Conservation (phyloP, 176 grass and related monocot genomes). For the barley (Hordeum vulgare) region DNA sequence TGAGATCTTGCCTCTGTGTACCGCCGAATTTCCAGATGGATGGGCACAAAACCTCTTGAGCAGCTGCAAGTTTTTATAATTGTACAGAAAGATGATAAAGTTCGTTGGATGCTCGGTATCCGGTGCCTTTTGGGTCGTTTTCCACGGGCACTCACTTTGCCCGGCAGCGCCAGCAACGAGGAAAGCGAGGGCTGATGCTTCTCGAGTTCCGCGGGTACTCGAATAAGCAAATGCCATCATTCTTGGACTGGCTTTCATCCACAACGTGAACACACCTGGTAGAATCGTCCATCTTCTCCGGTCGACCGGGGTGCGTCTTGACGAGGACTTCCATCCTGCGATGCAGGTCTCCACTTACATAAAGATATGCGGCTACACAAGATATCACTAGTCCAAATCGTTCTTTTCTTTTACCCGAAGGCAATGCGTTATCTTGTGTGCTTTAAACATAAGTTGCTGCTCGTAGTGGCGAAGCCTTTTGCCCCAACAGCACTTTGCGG, state of each 20-base stretch:
- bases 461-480: neutral
- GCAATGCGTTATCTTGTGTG: neutral
- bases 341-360: neutral
- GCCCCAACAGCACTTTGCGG: neutral
- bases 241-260: neutral
- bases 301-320: neutral
- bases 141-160: conserved; percentile 16
- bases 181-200: conserved; percentile 10
- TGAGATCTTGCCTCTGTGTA: neutral
- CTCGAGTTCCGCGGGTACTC: conserved; percentile 17
- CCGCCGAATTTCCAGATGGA: neutral
- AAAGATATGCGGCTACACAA: neutral
- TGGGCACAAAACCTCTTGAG: neutral
- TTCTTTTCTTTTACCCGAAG: neutral
- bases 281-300: neutral
- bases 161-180: neutral
- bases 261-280: neutral
- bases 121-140: conserved; percentile 18
- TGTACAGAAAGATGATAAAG: conserved; percentile 19
- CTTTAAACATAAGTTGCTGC: neutral
- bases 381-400: neutral
- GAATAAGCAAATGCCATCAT: conserved; percentile 17
- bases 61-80: neutral
- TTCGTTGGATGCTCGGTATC: conserved; percentile 16
- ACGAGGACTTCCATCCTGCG: neutral